Percentiles rank a stretch among this genome's conserved stretches.
phyloP scores from a whole-genome alignment of 2,329 filamentous ascomycete species.

The Cladosporium sp. region DNA sequence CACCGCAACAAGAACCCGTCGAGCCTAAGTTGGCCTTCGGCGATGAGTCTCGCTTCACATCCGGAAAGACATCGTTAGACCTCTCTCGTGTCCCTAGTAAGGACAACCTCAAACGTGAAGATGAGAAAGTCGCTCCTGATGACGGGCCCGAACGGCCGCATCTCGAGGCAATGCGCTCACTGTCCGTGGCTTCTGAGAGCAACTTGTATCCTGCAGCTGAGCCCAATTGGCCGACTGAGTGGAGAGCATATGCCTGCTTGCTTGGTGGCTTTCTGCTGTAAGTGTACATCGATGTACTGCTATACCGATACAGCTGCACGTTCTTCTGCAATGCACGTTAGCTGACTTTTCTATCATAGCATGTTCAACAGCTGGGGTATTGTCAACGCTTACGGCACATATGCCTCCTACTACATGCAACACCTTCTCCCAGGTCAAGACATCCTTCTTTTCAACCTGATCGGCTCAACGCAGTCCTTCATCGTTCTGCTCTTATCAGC shows the following conservation, averaged over 20 bases:
- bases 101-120: slow-evolving; percentile 6
- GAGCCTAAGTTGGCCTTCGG: slow-evolving; percentile 12
- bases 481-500: slow-evolving; percentile 49
- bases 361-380: slow-evolving; percentile 49
- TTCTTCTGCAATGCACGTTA: background rate
- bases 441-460: slow-evolving; percentile 47
- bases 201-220: slow-evolving; percentile 26
- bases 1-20: slow-evolving; percentile 9
- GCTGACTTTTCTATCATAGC: slow-evolving; percentile 12
- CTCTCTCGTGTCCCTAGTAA: slow-evolving; percentile 12
- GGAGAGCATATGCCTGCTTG: slow-evolving; percentile 47
- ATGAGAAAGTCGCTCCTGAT: slow-evolving; percentile 6
- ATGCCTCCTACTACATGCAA: slow-evolving; percentile 51
- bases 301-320: background rate
- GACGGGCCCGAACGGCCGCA: slow-evolving; percentile 4
- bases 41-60: slow-evolving; percentile 11
- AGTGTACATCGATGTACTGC: background rate
- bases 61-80: slow-evolving; percentile 16
- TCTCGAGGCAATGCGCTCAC: slow-evolving; percentile 18
- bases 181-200: slow-evolving; percentile 15
- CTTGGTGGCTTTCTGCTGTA: slow-evolving; percentile 50
- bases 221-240: slow-evolving; percentile 46
- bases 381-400: slow-evolving; percentile 53
- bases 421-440: slow-evolving; percentile 43
- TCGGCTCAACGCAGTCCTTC: slow-evolving; percentile 51